Percentiles rank a stretch among this genome's conserved stretches.
phyloP scores from a whole-genome alignment of 139 green algal species.

The Chlamydomonas asymmetrica region DNA sequence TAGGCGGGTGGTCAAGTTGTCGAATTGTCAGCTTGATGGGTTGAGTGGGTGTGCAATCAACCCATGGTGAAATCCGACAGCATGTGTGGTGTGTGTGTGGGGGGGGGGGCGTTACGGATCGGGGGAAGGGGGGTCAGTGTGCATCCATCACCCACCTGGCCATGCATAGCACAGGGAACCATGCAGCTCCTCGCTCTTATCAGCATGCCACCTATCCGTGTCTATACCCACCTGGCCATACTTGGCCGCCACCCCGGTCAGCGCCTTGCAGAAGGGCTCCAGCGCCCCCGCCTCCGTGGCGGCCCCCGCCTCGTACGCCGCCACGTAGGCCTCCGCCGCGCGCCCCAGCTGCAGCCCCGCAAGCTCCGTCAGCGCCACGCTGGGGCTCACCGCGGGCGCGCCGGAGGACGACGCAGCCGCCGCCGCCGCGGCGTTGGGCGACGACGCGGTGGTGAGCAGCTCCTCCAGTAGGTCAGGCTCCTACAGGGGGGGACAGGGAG shows the following conservation, averaged over 20 bases:
- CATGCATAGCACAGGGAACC: too few species aligned
- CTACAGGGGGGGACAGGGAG: slow-evolving; percentile 15
- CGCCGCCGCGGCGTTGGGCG: not conserved
- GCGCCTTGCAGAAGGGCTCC: too few species aligned
- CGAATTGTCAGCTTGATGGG: too few species aligned
- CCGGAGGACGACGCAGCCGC: not conserved
- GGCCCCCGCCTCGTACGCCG: slow-evolving; percentile 7
- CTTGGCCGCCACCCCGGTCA: slow-evolving; percentile 31
- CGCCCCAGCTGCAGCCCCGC: slow-evolving; percentile 15
- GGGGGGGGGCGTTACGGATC: too few species aligned
- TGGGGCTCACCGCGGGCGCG: slow-evolving; percentile 4
- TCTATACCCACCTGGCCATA: slow-evolving; percentile 42
- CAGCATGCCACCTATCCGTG: too few species aligned
- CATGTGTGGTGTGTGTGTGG: too few species aligned
- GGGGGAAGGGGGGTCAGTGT: too few species aligned
- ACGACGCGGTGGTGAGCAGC: slow-evolving; percentile 26
- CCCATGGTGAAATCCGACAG: too few species aligned
- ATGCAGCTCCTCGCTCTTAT: too few species aligned
- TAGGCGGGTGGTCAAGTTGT: not conserved
- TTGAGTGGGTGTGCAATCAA: too few species aligned
- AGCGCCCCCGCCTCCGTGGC: not conserved
- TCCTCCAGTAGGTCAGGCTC: slow-evolving; percentile 69
- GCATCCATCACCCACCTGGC: too few species aligned
- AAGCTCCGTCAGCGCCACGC: slow-evolving; percentile 10
- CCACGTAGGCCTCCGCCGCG: not conserved